A percentile compares a stretch with the other conserved stretches of the same genome.
These are phyloP conservation scores for Fusarium sp. DNA, from an alignment of 2,329 filamentous ascomycete genomes.

Conservation along the genomic window DNA sequence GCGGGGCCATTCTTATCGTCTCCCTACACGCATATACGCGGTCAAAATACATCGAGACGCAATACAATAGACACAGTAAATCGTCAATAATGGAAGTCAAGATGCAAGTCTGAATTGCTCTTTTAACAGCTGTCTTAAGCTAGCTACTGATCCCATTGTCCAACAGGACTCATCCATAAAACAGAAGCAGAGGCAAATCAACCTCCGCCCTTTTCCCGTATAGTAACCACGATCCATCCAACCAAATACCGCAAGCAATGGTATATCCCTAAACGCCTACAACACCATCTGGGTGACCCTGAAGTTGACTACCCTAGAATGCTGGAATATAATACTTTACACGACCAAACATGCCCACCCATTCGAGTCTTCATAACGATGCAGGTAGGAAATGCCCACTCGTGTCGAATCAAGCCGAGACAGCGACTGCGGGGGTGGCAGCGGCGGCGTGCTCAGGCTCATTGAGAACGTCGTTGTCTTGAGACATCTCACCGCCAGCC, in stretches of 20 bases:
- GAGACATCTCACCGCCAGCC: slow-evolving; percentile 70
- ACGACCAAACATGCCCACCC: slow-evolving; percentile 45
- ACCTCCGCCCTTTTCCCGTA: slow-evolving; percentile 42
- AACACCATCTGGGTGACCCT: slow-evolving; percentile 50
- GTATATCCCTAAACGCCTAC: slow-evolving; percentile 55
- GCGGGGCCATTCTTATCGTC: slow-evolving; percentile 37
- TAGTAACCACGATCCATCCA: slow-evolving; percentile 26
- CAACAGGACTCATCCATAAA: slow-evolving; percentile 32
- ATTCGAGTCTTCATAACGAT: slow-evolving; percentile 43
- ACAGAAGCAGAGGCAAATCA: slow-evolving; percentile 25
- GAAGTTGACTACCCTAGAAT: slow-evolving; percentile 49
- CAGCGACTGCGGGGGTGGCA: slow-evolving; percentile 50
- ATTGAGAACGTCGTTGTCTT: slow-evolving; percentile 56
- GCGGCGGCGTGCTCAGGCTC: slow-evolving; percentile 51
- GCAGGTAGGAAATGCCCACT: slow-evolving; percentile 26
- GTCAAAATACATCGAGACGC: not conserved
- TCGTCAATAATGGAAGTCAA: not conserved
- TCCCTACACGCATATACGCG: slow-evolving; percentile 14
- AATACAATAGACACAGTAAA: not conserved
- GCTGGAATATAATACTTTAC: slow-evolving; percentile 52
- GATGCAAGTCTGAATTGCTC: slow-evolving; percentile 5
- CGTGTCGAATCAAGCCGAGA: slow-evolving; percentile 50
- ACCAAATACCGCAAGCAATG: slow-evolving; percentile 49
- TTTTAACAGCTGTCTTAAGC: slow-evolving; percentile 24
- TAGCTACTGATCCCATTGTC: slow-evolving; percentile 21